phyloP scores from a whole-genome alignment of 176 grass and related monocot species.

The Avena insularis region DNA sequence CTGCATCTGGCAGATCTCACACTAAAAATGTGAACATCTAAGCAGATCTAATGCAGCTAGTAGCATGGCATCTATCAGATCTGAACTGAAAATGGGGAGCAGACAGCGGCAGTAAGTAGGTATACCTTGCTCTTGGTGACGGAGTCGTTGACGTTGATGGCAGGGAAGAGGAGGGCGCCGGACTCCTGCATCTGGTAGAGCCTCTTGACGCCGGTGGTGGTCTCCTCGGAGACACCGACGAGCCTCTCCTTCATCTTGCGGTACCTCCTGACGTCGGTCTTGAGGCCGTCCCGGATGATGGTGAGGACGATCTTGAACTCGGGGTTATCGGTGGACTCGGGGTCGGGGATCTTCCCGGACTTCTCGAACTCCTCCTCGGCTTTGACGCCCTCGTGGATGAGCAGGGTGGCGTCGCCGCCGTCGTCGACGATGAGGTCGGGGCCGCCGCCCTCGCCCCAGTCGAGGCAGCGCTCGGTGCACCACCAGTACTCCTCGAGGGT shows the following conservation, averaged over 20 bases:
- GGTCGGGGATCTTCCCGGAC: slow-evolving; percentile 75
- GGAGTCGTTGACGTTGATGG: slow-evolving; percentile 94
- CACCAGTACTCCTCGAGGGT: slow-evolving; percentile 98
- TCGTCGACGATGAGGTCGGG: slow-evolving; percentile 95
- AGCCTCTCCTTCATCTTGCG: slow-evolving; percentile 95
- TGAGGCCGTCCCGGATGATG: slow-evolving; percentile 84
- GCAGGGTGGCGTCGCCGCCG: slow-evolving; percentile 79
- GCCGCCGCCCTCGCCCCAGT: slow-evolving; percentile 71
- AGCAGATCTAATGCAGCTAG: no score
- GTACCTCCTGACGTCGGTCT: slow-evolving; percentile 76
- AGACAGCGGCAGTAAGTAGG: no score
- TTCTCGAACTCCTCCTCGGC: slow-evolving; percentile 97
- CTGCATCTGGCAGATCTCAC: background rate
- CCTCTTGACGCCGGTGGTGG: slow-evolving; percentile 89
- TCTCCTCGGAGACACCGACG: slow-evolving; percentile 96
- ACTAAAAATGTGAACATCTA: background rate
- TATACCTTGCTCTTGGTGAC: slow-evolving; percentile 78
- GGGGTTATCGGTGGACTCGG: slow-evolving; percentile 79
- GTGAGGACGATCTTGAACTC: slow-evolving; percentile 97
- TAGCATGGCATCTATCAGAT: no score
- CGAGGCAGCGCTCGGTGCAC: slow-evolving; percentile 93
- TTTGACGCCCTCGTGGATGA: slow-evolving; percentile 90
- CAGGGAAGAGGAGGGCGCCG: slow-evolving; percentile 80
- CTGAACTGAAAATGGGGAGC: no score
- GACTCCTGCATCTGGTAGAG: slow-evolving; percentile 91